Conservation (phyloP, 768 basidiomycete genomes). For the Galerina sulciceps region DNA sequence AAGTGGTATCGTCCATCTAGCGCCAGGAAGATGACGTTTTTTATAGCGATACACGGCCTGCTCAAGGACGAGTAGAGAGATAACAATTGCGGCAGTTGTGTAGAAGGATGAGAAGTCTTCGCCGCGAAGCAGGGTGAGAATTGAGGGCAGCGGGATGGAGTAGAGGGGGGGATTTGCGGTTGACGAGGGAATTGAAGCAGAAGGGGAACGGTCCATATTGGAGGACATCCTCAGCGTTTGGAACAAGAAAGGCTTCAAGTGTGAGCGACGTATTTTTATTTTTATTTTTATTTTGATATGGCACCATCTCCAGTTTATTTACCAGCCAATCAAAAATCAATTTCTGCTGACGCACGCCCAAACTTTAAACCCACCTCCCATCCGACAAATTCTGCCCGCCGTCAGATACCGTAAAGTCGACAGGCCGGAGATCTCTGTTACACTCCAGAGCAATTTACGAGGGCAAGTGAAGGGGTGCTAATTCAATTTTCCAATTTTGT, state of each 20-base stretch:
- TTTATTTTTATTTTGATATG: slow-evolving; percentile 26
- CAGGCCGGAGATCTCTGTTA: neutral
- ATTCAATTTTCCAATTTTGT: too few relatives aligned
- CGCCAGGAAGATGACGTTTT: slow-evolving; percentile 87
- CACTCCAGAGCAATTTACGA: too few relatives aligned
- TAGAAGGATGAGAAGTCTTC: slow-evolving; percentile 58
- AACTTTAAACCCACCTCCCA: too few relatives aligned
- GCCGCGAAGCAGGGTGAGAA: slow-evolving; percentile 40
- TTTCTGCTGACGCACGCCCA: slow-evolving; percentile 4
- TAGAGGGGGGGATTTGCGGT: slow-evolving; percentile 43
- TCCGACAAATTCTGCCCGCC: neutral
- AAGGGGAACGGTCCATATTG: slow-evolving; percentile 40
- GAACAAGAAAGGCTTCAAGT: slow-evolving; percentile 14
- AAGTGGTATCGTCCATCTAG: slow-evolving; percentile 92
- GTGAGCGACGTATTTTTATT: neutral
- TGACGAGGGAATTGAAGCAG: slow-evolving; percentile 48
- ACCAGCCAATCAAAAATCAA: slow-evolving; percentile 46
- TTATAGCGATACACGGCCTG: slow-evolving; percentile 89
- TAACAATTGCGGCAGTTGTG: slow-evolving; percentile 70
- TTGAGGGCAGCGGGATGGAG: slow-evolving; percentile 51
- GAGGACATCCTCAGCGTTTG: slow-evolving; percentile 37
- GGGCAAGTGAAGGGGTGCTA: too few relatives aligned
- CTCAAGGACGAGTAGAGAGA: slow-evolving; percentile 81
- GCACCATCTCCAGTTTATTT: slow-evolving; percentile 41
- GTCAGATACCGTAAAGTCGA: neutral